phyloP scores from a whole-genome alignment of 1,284 basidiomycete genomes.

The Ceratobasidium sp. region DNA sequence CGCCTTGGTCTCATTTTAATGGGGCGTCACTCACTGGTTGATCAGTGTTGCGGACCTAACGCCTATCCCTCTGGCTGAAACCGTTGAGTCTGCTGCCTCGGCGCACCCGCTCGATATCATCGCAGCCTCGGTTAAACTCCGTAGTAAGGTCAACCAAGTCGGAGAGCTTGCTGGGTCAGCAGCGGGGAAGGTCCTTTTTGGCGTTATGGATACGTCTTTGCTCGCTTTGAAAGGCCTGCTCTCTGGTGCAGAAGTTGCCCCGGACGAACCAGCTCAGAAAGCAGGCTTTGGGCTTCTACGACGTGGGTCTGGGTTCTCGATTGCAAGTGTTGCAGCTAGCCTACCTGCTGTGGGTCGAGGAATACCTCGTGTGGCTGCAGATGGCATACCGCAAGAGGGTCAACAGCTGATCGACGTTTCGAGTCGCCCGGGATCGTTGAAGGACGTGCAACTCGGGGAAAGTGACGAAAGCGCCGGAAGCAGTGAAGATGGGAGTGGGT shows the following conservation, averaged over 20 bases:
- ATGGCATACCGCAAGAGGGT: conserved; percentile 62
- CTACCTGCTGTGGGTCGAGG: conserved; percentile 61
- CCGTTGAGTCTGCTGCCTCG: conserved; percentile 52
- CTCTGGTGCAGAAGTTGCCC: conserved; percentile 51
- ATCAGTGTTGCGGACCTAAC: conserved; percentile 78
- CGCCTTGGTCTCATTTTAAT: conserved; percentile 48
- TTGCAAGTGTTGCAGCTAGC: conserved; percentile 80
- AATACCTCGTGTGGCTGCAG: conserved; percentile 58
- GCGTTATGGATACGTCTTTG: conserved; percentile 87
- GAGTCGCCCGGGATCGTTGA: conserved; percentile 49
- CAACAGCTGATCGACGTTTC: conserved; percentile 75
- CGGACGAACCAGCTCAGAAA: conserved; percentile 54
- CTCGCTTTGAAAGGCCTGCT: conserved; percentile 81
- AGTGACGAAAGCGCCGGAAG: conserved; percentile 47
- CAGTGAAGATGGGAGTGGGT: conserved; percentile 49
- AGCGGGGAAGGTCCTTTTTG: conserved; percentile 87
- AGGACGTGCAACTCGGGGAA: conserved; percentile 41
- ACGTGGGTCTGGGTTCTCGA: conserved; percentile 82
- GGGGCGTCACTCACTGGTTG: background rate
- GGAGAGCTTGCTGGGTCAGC: conserved; percentile 81
- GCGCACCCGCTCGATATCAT: conserved; percentile 48
- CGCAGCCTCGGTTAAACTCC: conserved; percentile 63
- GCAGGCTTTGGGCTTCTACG: conserved; percentile 74
- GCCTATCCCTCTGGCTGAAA: conserved; percentile 74
- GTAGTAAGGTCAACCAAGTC: conserved; percentile 84